Conservation (phyloP, 306 rosid genomes). For the Trifolium fragiferum region DNA sequence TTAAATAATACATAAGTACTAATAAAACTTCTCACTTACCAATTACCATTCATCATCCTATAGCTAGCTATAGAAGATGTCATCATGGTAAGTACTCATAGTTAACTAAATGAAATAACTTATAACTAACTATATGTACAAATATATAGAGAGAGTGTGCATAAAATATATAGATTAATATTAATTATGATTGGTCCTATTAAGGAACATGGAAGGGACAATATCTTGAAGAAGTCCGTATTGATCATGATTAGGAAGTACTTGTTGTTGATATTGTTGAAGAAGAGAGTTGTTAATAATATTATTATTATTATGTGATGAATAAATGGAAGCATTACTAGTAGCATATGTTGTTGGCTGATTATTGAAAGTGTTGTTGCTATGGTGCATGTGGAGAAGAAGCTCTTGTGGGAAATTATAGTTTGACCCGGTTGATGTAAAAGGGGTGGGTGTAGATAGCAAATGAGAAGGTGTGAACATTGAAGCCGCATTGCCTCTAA, state of each 20-base stretch:
- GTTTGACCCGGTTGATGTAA: constrained; percentile 39
- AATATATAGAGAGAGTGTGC: constrained; percentile 9
- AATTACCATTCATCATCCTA: neutral
- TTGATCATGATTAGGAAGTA: constrained; percentile 39
- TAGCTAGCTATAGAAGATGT: neutral
- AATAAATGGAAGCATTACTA: constrained; percentile 22
- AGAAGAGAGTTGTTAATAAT: constrained; percentile 32
- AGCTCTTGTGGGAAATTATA: constrained; percentile 50
- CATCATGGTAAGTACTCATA: neutral
- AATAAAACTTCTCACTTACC: neutral
- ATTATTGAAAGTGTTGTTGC: neutral
- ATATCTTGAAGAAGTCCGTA: constrained; percentile 80
- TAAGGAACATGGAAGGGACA: constrained; percentile 71
- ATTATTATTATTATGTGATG: constrained; percentile 29
- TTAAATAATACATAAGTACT: neutral
- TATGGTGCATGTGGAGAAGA: constrained; percentile 36
- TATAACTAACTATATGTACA: neutral
- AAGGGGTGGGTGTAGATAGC: constrained; percentile 38
- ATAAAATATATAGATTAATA: neutral
- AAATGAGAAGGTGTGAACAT: constrained; percentile 68
- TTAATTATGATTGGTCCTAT: constrained; percentile 54
- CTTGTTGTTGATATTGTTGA: constrained; percentile 43
- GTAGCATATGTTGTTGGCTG: neutral
- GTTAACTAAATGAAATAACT: neutral
- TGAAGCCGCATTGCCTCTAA: constrained; percentile 64